Conservation (phyloP, 1,284 basidiomycete species). For the Sporisorium graminicola region DNA sequence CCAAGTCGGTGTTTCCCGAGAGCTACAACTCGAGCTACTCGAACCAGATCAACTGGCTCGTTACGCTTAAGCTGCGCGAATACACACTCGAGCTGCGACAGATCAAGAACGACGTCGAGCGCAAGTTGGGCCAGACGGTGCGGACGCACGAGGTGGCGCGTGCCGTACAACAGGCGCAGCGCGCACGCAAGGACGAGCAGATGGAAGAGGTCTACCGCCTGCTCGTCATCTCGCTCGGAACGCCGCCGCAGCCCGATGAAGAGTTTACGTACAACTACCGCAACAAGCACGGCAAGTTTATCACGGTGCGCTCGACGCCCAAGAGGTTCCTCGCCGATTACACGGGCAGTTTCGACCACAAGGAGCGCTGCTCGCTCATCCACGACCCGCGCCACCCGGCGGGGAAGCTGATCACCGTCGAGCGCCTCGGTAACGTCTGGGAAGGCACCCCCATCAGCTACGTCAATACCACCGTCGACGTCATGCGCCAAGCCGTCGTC, state of each 20-base stretch:
- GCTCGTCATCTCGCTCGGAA: constrained; percentile 82
- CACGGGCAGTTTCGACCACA: constrained; percentile 72
- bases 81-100: constrained; percentile 84
- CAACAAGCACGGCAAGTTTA: constrained; percentile 82
- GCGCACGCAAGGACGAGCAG: constrained; percentile 81
- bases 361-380: constrained; percentile 89
- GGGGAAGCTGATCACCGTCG: constrained; percentile 88
- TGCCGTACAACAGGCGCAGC: constrained; percentile 58
- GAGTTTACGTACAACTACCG: constrained; percentile 71
- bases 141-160: constrained; percentile 18
- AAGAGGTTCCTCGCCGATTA: constrained; percentile 75
- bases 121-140: constrained; percentile 70
- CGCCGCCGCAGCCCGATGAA: constrained; percentile 52
- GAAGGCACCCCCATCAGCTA: constrained; percentile 83
- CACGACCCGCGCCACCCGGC: constrained; percentile 91
- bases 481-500: constrained; percentile 79
- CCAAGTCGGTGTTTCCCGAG: constrained; percentile 84
- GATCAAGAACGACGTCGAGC: constrained; percentile 71
- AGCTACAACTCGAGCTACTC: constrained; percentile 84
- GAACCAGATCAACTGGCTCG: constrained; percentile 79
- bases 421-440: constrained; percentile 92
- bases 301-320: constrained; percentile 82
- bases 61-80: constrained; percentile 91
- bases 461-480: constrained; percentile 86
- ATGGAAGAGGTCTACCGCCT: constrained; percentile 88